Base-by-base conservation (phyloP, 1,284 basidiomycete species). In the Thelephora terrestris region DNA sequence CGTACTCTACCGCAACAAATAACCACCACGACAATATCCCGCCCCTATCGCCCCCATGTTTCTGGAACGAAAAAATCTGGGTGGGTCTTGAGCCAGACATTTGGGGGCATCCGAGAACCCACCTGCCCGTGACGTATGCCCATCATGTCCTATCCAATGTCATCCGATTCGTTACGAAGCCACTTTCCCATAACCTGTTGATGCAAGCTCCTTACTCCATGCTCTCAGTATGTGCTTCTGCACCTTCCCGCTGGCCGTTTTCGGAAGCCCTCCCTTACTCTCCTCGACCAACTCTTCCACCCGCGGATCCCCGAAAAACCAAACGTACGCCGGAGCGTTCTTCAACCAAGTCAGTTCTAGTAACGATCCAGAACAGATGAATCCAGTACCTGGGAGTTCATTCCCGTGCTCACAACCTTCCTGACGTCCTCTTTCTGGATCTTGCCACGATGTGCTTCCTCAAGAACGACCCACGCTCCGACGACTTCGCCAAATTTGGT, bases 191-290 rank as follows among this genome's bases (percentile, higher is more conserved):
- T 65, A 48, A 7, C 57, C 57, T 48, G 62, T 65, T 56, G 61
- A 55, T 14, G 68, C 71, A 25, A 79, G 58, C 14, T 76, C 71
- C 47, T 67, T 66, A 57, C 75, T 74, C 78, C 78, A 80, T 12
- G 66, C 64, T 39, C 79, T 63, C 51, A 81, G 58, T 7, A 89
- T 62, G 64, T 90, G 85, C 67, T 92, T 92, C 79, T 81, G 78
- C 35, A 93, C 79, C 64, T 93, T 93, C 39, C 90, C 90, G 55
- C 88, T 91, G 17, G 84, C 86, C 5, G 89, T 93, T 70, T 88
- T 91, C 1, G 90, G 90, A 10, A 91, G 49, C 21, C 47, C 47
- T 4, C 38, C 47, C 25, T 43, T 42, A 17, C 24, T 36, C 21
- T 37, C 37, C 21, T 25, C 35, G 23, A 12, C 27, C 3, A 32